Conservation (phyloP, 257 asterid genomes). For the Cruciata laevipes region DNA sequence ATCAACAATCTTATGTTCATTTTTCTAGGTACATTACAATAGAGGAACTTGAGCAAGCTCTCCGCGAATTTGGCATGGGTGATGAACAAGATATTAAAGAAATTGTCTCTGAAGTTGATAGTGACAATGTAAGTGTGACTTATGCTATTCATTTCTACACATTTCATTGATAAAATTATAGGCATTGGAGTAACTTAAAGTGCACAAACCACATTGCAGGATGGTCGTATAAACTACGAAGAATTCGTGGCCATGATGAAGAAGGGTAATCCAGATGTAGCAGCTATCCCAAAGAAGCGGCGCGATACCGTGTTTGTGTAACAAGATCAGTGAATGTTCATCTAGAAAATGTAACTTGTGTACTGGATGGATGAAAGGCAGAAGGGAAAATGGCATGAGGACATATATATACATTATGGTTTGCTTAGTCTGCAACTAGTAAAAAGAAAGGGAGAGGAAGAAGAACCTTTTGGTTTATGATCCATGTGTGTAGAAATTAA, state of each 20-base stretch:
- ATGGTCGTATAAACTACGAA: conserved; percentile 72
- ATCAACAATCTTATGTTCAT: not conserved
- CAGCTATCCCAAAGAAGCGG: conserved; percentile 54
- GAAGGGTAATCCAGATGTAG: conserved; percentile 72
- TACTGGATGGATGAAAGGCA: not conserved
- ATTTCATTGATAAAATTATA: not conserved
- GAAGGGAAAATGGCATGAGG: not conserved
- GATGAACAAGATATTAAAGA: conserved; percentile 63
- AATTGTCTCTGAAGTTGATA: conserved; percentile 65
- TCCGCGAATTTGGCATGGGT: conserved; percentile 62
- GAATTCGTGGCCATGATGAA: conserved; percentile 89
- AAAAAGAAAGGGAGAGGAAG: not conserved
- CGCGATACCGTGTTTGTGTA: conserved; percentile 38
- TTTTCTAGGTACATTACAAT: conserved; percentile 53
- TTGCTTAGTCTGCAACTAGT: not conserved
- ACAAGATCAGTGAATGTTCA: conserved; percentile 5
- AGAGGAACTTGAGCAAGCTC: conserved; percentile 83
- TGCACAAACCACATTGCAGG: conserved; percentile 32
- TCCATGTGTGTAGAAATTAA: conserved; percentile 1
- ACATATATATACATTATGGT: not conserved
- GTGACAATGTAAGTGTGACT: conserved; percentile 47
- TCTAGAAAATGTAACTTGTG: not conserved
- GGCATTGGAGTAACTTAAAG: not conserved
- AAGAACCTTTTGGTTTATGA: not conserved
- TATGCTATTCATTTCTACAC: not conserved